Conservation (phyloP, 345 rosid species). For the Laguncularia racemosa region DNA sequence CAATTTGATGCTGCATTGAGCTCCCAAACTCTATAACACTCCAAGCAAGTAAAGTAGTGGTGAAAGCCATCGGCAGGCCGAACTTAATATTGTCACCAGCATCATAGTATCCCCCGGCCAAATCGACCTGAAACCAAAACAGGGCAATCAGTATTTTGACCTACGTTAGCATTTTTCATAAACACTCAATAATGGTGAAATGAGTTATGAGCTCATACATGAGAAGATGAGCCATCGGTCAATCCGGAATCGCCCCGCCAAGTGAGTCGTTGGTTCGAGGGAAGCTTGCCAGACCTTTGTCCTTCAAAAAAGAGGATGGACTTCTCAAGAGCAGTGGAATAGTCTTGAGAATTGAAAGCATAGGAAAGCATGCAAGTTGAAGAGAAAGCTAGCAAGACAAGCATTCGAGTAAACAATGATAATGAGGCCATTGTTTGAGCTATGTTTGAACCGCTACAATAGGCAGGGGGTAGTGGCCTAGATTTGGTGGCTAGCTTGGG, state of each 20-base stretch:
- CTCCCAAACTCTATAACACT: conserved; percentile 65
- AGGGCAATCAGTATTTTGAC: not conserved
- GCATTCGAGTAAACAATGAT: conserved; percentile 8
- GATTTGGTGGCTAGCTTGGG: too few relatives aligned
- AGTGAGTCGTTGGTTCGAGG: conserved; percentile 33
- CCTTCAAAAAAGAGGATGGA: conserved; percentile 75
- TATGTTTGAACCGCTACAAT: too few relatives aligned
- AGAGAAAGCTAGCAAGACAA: conserved; percentile 14
- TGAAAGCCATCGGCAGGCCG: conserved; percentile 76
- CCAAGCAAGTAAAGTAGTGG: conserved; percentile 66
- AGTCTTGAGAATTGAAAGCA: conserved; percentile 49
- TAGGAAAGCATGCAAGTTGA: conserved; percentile 16
- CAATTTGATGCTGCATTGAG: conserved; percentile 42
- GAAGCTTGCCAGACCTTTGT: conserved; percentile 63
- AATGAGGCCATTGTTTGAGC: not conserved
- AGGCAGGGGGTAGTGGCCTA: too few relatives aligned
- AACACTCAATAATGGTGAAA: not conserved
- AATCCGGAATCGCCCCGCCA: conserved; percentile 66
- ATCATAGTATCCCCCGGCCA: conserved; percentile 74
- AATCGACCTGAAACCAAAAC: conserved; percentile 42
- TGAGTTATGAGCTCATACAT: conserved; percentile 20
- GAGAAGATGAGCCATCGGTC: conserved; percentile 48
- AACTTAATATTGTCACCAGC: conserved; percentile 82
- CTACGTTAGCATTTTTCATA: not conserved
- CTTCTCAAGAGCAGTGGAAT: conserved; percentile 47